A percentile compares a stretch with the other conserved stretches of the same genome.
These are phyloP conservation scores for Trichoderma arundinaceum DNA, from an alignment of 2,329 filamentous ascomycete species.

Conservation along the genomic window DNA sequence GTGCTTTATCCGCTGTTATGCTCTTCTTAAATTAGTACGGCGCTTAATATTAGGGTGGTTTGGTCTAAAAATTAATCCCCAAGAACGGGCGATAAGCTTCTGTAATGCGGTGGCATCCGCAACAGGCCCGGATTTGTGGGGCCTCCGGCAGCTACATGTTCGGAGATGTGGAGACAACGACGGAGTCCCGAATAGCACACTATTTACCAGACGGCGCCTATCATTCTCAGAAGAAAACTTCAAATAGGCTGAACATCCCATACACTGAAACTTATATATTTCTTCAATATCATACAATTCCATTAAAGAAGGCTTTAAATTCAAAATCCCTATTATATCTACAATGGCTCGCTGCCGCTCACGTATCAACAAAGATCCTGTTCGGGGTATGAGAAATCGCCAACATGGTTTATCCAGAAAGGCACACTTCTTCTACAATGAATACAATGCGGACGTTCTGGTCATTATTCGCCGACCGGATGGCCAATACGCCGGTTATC, in stretches of 20 bases:
- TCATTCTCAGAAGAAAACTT: neutral
- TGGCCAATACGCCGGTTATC: constrained; percentile 19
- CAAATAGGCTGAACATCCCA: neutral
- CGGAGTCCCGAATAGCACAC: neutral
- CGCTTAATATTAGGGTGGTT: neutral
- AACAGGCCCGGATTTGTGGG: neutral
- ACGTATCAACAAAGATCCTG: constrained; percentile 19
- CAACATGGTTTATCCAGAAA: constrained; percentile 21
- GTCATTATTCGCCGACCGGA: constrained; percentile 15
- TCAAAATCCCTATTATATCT: neutral
- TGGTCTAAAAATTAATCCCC: neutral
- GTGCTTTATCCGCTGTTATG: neutral
- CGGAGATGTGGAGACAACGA: neutral
- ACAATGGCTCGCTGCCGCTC: neutral
- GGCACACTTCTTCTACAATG: neutral
- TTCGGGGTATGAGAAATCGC: constrained; percentile 15
- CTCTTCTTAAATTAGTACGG: neutral
- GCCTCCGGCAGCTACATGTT: neutral
- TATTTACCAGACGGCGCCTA: neutral
- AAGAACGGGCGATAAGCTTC: neutral
- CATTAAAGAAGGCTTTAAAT: neutral
- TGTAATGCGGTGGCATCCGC: neutral
- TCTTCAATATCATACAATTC: neutral
- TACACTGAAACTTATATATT: too few species aligned
- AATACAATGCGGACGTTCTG: constrained; percentile 26